Percentiles rank a stretch among this genome's conserved stretches.
Conservation (phyloP, 2,329 filamentous ascomycete genomes). For the Verticillium tricorpus region DNA sequence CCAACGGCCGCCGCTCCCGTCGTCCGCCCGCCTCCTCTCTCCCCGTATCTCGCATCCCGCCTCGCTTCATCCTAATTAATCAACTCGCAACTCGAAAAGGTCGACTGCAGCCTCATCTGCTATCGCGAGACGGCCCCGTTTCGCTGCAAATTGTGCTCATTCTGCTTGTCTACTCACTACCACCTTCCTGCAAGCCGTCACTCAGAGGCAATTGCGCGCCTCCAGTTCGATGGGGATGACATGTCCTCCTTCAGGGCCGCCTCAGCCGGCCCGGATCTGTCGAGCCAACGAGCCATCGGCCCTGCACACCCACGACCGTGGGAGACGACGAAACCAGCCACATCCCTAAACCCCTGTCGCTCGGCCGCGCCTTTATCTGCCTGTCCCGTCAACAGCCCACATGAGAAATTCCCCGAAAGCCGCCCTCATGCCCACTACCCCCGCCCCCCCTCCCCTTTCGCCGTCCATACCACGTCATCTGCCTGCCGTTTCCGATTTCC, state of each 20-base stretch:
- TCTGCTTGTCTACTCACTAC: not conserved
- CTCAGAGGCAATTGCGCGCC: not conserved
- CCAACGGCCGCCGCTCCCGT: not conserved
- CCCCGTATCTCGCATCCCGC: not conserved
- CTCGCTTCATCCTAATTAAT: not conserved
- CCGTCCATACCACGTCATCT: not conserved
- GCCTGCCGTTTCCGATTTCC: not conserved
- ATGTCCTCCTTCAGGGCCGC: slow-evolving; percentile 4
- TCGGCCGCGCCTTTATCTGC: not conserved
- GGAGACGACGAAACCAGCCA: not conserved
- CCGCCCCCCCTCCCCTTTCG: not conserved
- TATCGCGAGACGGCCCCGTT: not conserved
- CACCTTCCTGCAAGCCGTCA: too few species aligned
- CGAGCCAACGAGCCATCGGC: slow-evolving; percentile 12
- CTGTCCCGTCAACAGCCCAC: not conserved
- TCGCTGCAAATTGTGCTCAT: not conserved
- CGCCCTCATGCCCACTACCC: not conserved
- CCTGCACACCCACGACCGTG: slow-evolving; percentile 1
- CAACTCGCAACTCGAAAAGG: not conserved
- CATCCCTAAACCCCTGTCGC: not conserved
- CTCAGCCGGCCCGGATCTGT: slow-evolving; percentile 7
- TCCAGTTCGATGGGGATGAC: not conserved
- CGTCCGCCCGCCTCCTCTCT: not conserved
- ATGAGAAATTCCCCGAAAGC: not conserved
- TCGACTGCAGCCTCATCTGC: not conserved